Conservation (phyloP, 495 filamentous ascomycete species). For the Friedmanniomyces endolithicus region DNA sequence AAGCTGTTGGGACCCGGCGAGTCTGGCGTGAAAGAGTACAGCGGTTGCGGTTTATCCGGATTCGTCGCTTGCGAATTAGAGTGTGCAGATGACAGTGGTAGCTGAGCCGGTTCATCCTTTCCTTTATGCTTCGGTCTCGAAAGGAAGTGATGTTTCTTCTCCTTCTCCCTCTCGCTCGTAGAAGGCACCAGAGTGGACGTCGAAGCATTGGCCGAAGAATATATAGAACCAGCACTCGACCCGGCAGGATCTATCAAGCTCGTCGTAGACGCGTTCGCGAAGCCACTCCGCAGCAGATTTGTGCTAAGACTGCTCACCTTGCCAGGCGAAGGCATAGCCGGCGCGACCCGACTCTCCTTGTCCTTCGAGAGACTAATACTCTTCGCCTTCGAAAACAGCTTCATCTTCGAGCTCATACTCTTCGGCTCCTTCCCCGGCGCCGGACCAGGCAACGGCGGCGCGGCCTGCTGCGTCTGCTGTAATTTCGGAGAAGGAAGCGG, state of each 20-base stretch:
- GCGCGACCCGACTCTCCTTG: slow-evolving; percentile 49
- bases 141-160: slow-evolving; percentile 71
- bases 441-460: slow-evolving; percentile 11
- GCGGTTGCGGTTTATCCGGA: slow-evolving; percentile 67
- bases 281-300: slow-evolving; percentile 42
- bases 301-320: slow-evolving; percentile 50
- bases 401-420: slow-evolving; percentile 73
- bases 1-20: slow-evolving; percentile 59
- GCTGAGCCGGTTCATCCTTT: slow-evolving; percentile 67
- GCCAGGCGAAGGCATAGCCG: slow-evolving; percentile 65
- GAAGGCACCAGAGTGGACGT: slow-evolving; percentile 58
- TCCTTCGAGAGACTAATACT: slow-evolving; percentile 68
- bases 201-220: slow-evolving; percentile 71
- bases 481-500: slow-evolving; percentile 29
- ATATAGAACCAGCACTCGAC: slow-evolving; percentile 37
- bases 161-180: slow-evolving; percentile 46
- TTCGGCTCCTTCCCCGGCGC: slow-evolving; percentile 49
- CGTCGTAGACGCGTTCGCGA: slow-evolving; percentile 68
- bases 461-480: slow-evolving; percentile 4
- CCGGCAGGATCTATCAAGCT: slow-evolving; percentile 50
- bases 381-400: slow-evolving; percentile 81
- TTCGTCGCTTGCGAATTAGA: slow-evolving; percentile 82
- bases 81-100: slow-evolving; percentile 72
- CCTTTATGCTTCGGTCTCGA: slow-evolving; percentile 86
- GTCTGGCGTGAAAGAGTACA: slow-evolving; percentile 66